Conservation (phyloP, 345 rosid species). For the Citrus unshiu region DNA sequence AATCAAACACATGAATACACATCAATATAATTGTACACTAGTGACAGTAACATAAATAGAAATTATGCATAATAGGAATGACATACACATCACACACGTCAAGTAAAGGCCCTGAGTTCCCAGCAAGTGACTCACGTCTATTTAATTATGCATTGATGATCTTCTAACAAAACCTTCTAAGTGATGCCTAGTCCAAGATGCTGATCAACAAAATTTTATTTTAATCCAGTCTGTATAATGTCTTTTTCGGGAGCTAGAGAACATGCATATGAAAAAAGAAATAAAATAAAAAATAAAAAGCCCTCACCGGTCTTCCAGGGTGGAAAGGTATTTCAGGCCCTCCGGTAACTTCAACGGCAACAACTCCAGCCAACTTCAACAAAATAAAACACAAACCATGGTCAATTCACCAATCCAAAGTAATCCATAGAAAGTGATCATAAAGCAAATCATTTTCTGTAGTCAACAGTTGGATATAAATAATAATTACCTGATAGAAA, state of each 20-base stretch:
- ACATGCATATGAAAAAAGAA: too few relatives aligned
- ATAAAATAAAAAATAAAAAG: neutral
- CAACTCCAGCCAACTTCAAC: conserved; percentile 77
- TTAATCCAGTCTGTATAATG: too few relatives aligned
- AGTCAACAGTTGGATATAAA: too few relatives aligned
- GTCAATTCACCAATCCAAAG: neutral
- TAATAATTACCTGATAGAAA: conserved; percentile 58
- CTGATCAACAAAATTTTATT: too few relatives aligned
- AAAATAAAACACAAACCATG: neutral
- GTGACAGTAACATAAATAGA: neutral
- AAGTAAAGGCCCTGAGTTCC: too few relatives aligned
- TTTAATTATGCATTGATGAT: too few relatives aligned
- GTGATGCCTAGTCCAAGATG: too few relatives aligned
- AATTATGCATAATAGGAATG: too few relatives aligned
- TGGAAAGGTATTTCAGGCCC: conserved; percentile 93
- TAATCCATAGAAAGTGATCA: neutral
- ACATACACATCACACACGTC: too few relatives aligned
- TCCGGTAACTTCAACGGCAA: conserved; percentile 78
- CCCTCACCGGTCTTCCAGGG: conserved; percentile 66
- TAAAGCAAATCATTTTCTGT: neutral
- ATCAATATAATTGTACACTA: neutral
- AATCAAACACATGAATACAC: neutral
- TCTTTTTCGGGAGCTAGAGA: too few relatives aligned
- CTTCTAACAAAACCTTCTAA: too few relatives aligned
- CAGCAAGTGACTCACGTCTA: too few relatives aligned